A percentile compares a stretch with the other conserved stretches of the same genome.
These are phyloP conservation scores for Dendrobium huoshanense DNA, from an alignment of 106 monocot species.

Conservation along the genomic window DNA sequence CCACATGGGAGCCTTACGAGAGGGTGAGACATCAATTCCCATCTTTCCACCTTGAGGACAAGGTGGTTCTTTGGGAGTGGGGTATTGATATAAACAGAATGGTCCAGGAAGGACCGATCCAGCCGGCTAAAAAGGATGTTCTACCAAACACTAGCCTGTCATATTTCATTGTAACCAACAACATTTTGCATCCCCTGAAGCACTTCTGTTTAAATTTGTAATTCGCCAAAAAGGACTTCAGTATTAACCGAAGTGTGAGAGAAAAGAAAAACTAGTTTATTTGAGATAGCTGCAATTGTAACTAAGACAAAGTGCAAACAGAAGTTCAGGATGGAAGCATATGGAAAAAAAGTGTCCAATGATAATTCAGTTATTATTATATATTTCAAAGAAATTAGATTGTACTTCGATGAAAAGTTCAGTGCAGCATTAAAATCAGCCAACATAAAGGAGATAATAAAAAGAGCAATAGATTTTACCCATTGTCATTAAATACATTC, in stretches of 20 bases:
- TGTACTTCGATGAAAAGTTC: not conserved
- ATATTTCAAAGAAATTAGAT: not conserved
- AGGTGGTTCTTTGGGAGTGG: too few relatives aligned
- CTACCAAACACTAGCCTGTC: too few relatives aligned
- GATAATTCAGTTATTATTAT: not conserved
- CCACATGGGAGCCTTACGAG: too few relatives aligned
- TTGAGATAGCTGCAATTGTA: not conserved
- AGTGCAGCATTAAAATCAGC: not conserved
- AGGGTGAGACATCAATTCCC: too few relatives aligned
- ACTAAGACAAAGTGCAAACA: not conserved
- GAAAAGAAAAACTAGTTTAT: not conserved
- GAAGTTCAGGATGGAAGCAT: not conserved
- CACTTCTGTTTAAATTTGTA: too few relatives aligned
- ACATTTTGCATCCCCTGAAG: too few relatives aligned
- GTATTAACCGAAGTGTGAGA: not conserved
- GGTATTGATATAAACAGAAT: too few relatives aligned
- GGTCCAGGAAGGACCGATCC: too few relatives aligned
- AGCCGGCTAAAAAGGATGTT: too few relatives aligned
- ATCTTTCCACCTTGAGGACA: too few relatives aligned
- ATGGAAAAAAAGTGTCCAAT: not conserved
- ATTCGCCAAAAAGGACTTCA: not conserved
- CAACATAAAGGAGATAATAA: not conserved
- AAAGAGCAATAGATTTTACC: conserved; percentile 31
- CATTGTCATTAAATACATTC: conserved; percentile 42
- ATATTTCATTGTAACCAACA: too few relatives aligned